Percentiles rank a stretch among this genome's conserved stretches.
phyloP scores from a whole-genome alignment of 2,329 filamentous ascomycete species.

The Alternaria tenuissima region DNA sequence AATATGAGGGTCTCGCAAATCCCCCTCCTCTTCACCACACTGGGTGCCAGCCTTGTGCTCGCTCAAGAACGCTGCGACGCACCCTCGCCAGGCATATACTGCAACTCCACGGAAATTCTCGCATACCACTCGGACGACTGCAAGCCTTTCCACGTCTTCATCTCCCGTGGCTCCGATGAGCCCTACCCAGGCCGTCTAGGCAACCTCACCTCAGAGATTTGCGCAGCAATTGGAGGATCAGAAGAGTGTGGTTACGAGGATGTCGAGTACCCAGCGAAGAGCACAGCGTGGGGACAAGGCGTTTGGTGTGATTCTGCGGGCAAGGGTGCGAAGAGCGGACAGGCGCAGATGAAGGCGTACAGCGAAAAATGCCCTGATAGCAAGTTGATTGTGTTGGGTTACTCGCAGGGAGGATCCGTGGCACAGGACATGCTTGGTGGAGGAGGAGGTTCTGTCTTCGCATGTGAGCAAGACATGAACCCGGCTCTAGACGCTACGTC shows the following conservation, averaged over 20 bases:
- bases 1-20: constrained; percentile 24
- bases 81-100: constrained; percentile 28
- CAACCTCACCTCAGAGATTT: constrained; percentile 33
- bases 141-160: constrained; percentile 37
- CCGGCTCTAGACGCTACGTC: constrained; percentile 28
- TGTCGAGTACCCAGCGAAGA: constrained; percentile 40
- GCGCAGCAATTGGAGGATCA: constrained; percentile 24
- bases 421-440: constrained; percentile 40
- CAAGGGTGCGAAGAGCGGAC: constrained; percentile 32
- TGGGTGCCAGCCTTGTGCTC: constrained; percentile 20
- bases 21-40: constrained; percentile 14
- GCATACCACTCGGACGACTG: constrained; percentile 32
- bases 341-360: constrained; percentile 36
- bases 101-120: constrained; percentile 36
- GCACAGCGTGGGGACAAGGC: constrained; percentile 31
- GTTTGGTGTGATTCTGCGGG: constrained; percentile 39
- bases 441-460: constrained; percentile 37
- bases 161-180: constrained; percentile 41
- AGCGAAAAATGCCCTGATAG: constrained; percentile 36
- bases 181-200: constrained; percentile 39
- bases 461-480: constrained; percentile 33
- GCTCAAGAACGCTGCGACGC: constrained; percentile 38
- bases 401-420: constrained; percentile 37
- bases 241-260: constrained; percentile 36
- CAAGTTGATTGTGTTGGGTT: constrained; percentile 39